phyloP scores from a whole-genome alignment of 768 basidiomycete genomes.

The Boletus barrowsii region DNA sequence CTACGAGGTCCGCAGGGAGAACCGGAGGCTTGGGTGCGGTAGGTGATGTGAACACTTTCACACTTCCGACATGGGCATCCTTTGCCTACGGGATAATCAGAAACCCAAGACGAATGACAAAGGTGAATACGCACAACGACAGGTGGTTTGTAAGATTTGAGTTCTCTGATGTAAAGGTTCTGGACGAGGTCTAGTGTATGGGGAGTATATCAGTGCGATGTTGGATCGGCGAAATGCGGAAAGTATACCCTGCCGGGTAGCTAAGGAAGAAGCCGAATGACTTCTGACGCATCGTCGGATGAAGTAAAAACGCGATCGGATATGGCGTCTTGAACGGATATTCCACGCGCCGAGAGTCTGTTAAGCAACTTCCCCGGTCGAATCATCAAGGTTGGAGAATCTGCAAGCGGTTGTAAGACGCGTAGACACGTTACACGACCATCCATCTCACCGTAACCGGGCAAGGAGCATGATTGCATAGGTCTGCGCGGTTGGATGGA shows the following conservation, averaged over 20 bases:
- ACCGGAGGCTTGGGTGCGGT: conserved; percentile 69
- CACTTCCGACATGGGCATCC: conserved; percentile 85
- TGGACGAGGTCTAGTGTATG: conserved; percentile 74
- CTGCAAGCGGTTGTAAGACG: conserved; percentile 28
- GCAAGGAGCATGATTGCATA: conserved; percentile 69
- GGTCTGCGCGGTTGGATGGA: conserved; percentile 52
- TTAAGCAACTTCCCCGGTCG: conserved; percentile 37
- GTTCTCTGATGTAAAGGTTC: conserved; percentile 87
- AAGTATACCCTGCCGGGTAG: conserved; percentile 58
- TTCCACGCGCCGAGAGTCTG: conserved; percentile 45
- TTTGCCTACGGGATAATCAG: conserved; percentile 54
- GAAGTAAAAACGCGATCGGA: conserved; percentile 54
- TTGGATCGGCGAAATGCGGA: conserved; percentile 28
- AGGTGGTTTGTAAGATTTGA: conserved; percentile 85
- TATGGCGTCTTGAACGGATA: conserved; percentile 51
- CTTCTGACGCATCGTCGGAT: conserved; percentile 51
- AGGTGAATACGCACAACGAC: conserved; percentile 51
- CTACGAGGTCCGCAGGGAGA: conserved; percentile 81
- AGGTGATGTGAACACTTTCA: conserved; percentile 80
- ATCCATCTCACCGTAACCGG: conserved; percentile 45
- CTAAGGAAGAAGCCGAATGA: conserved; percentile 57
- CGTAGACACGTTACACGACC: not conserved
- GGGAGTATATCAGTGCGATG: not conserved
- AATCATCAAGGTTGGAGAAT: conserved; percentile 33
- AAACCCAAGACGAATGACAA: not conserved